Evolutionary conservation across 148 eudicot species (phyloP), one percentile per base, ranked within the genome.

Genomic region (Vaccinium darrowii): DNA sequence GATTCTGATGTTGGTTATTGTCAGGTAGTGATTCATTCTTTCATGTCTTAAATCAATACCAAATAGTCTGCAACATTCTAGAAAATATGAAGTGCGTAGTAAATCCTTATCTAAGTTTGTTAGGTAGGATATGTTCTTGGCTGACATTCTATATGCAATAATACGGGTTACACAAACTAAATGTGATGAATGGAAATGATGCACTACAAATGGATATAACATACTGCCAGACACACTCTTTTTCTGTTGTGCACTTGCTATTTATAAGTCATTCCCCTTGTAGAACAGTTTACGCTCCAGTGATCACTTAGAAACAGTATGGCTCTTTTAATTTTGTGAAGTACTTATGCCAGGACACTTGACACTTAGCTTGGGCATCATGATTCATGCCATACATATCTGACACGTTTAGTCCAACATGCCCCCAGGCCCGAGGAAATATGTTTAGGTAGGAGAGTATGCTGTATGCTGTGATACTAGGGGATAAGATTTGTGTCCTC

Each of bases 1-100:
- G 98, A 97, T 90, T 97, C 95, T 78, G 94, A 95, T 77, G 99
- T 97, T 89, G 99, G 99, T 87, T 97, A 97, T 79, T 97, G 99
- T 91, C 99, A 97, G 98, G 99, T 94, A 43, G 25, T 74, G n/a
- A 84, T 83, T 81, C 54, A 82, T 58, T 62, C 56, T 63, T 56
- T 65, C 83, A 50, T 6, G 25, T 36, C 27, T 36, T 80, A 57
- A 56, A 56, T 80, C 15, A 80, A 80, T 57, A 1, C 15, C 53
- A 16, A 2, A 7, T 52, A 27, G 21, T 25, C n/a, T 52, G 15
- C 21, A 25, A 21, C 11, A 47, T 50, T 50, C 79, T 50, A n/a
- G 2, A 18, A 18, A 75, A 47, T 76, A 21, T 76, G 30, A 21
- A 76, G 54, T 49, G 23, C 8, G 25, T n/a, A 47, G 18, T 21